Evolutionary conservation across 176 grass and related monocot species (phyloP).

Genomic region (Rhynchospora breviuscula): DNA sequence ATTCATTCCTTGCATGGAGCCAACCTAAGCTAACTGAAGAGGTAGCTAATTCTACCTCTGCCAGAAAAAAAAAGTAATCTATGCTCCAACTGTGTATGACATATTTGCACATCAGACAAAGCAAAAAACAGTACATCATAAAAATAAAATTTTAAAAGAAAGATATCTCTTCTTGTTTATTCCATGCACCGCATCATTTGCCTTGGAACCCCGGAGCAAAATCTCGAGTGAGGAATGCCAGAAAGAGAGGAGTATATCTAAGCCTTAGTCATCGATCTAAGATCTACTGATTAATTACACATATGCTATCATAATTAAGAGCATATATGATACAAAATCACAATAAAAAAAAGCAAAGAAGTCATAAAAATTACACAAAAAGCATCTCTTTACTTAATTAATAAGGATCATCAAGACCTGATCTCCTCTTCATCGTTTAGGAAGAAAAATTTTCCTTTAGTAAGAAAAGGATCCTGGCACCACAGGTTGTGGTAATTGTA

Average conservation of each 20-base stretch:
- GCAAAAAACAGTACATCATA: background rate
- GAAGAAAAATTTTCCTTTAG: constrained; percentile 28
- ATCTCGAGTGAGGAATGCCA: background rate
- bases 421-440: background rate
- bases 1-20: constrained; percentile 5
- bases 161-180: background rate
- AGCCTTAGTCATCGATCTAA: background rate
- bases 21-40: constrained; percentile 7
- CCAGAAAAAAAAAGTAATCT: constrained; percentile 3
- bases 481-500: constrained; percentile 25
- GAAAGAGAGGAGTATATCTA: constrained; percentile 7
- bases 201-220: background rate
- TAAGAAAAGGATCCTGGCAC: constrained; percentile 44
- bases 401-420: constrained; percentile 10
- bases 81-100: background rate
- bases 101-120: constrained; percentile 8
- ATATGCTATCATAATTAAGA: constrained; percentile 25
- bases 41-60: background rate
- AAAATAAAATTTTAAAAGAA: background rate
- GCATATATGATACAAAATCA: constrained; percentile 25
- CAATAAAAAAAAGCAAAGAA: background rate
- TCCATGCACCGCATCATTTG: constrained; percentile 2
- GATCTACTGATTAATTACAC: constrained; percentile 22
- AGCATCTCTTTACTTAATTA: constrained; percentile 4
- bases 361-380: background rate